A percentile compares a stretch with the other conserved stretches of the same genome.
phyloP scores from a whole-genome alignment of 805 yeast genomes.

The Candida dendrica region DNA sequence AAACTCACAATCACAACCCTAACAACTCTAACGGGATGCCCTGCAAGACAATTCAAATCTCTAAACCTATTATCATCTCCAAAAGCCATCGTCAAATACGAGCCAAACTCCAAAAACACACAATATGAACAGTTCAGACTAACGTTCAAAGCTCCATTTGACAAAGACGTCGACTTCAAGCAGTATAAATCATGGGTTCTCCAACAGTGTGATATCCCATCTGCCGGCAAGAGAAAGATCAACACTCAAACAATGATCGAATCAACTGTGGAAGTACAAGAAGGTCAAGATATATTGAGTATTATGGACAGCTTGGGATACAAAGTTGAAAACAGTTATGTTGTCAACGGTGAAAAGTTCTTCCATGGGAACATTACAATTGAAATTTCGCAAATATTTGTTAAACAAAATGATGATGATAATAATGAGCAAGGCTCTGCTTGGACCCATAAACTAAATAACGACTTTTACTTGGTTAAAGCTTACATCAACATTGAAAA shows the following conservation, averaged over 20 bases:
- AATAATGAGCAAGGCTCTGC: conserved; percentile 14
- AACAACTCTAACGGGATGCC: conserved; percentile 16
- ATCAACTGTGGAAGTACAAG: conserved; percentile 26
- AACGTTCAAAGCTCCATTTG: conserved; percentile 11
- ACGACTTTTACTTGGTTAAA: conserved; percentile 48
- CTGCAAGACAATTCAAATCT: conserved; percentile 6
- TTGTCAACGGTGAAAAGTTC: conserved; percentile 54
- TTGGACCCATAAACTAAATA: conserved; percentile 35
- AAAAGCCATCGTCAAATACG: conserved; percentile 18
- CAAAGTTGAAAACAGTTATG: conserved; percentile 51
- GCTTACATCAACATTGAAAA: conserved; percentile 65
- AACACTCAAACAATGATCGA: conserved; percentile 64
- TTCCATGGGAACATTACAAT: conserved; percentile 51
- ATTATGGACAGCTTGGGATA: conserved; percentile 66
- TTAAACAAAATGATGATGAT: conserved; percentile 1
- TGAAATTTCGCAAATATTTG: conserved; percentile 44
- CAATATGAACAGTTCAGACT: conserved; percentile 21
- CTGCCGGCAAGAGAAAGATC: conserved; percentile 61
- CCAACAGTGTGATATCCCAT: conserved; percentile 65
- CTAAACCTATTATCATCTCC: conserved; percentile 16
- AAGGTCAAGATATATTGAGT: conserved; percentile 25
- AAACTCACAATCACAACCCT: conserved; percentile 14
- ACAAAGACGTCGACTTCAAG: conserved; percentile 3
- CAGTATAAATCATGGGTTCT: conserved; percentile 44
- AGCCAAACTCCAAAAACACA: conserved; percentile 19